Conservation (phyloP, 441 rosid genomes). For the Biscutella laevigata region DNA sequence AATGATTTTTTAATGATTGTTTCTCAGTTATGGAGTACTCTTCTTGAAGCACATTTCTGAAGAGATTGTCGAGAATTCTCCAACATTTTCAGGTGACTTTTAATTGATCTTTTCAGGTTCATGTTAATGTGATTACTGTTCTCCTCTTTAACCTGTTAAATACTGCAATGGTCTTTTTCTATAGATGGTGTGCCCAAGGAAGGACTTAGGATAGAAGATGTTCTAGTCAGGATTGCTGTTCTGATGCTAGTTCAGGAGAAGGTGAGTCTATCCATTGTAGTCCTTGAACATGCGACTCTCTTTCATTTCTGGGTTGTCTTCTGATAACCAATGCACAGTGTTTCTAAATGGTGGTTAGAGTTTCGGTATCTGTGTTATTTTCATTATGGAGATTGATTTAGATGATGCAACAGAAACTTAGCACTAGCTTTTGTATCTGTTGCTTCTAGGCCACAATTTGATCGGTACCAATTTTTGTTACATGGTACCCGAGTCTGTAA, state of each 20-base stretch:
- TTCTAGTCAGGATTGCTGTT: conserved; percentile 70
- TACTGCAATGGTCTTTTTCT: conserved; percentile 23
- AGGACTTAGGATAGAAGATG: conserved; percentile 89
- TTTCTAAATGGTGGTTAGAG: conserved; percentile 1
- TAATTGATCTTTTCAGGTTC: conserved; percentile 11
- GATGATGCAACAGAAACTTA: neutral
- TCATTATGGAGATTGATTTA: conserved; percentile 4
- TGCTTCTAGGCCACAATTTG: neutral
- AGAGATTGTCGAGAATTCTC: conserved; percentile 54
- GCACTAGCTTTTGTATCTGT: neutral
- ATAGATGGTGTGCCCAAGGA: conserved; percentile 98
- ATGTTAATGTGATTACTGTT: conserved; percentile 11
- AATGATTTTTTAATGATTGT: neutral
- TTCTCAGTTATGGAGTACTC: conserved; percentile 60
- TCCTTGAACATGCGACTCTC: neutral
- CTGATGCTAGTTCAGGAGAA: conserved; percentile 59
- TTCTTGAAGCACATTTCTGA: conserved; percentile 73
- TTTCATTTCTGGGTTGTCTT: neutral
- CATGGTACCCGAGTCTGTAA: neutral
- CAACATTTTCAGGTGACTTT: conserved; percentile 67
- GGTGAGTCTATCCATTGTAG: conserved; percentile 36
- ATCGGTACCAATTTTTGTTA: neutral
- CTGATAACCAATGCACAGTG: neutral
- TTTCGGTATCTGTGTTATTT: neutral
- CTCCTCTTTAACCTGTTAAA: conserved; percentile 7